Evolutionary conservation across 2,329 filamentous ascomycete genomes (phyloP).

Genomic region (Alternaria gaisen): DNA sequence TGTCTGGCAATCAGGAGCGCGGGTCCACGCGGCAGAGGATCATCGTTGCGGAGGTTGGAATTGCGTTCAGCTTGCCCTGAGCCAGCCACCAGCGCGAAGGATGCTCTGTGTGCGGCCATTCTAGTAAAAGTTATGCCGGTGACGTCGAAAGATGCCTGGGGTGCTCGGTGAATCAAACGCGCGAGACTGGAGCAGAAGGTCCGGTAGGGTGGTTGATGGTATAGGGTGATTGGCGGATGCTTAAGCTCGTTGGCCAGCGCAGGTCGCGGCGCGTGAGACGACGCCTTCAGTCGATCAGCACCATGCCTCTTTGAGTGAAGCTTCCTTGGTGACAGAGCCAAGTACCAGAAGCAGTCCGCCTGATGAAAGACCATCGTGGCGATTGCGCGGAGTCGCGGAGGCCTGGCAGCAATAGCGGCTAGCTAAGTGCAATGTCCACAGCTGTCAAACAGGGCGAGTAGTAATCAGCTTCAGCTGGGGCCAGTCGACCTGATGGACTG

Average conservation of each 20-base stretch:
- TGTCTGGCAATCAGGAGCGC: slow-evolving; percentile 27
- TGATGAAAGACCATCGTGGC: slow-evolving; percentile 21
- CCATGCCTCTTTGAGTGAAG: slow-evolving; percentile 22
- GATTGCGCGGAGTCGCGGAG: slow-evolving; percentile 3
- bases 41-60: slow-evolving; percentile 14
- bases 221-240: slow-evolving; percentile 29
- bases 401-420: slow-evolving; percentile 7
- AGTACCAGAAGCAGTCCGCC: slow-evolving; percentile 24
- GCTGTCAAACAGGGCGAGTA: slow-evolving; percentile 7
- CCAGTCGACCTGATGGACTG: background rate
- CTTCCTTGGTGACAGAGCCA: slow-evolving; percentile 25
- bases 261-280: slow-evolving; percentile 13
- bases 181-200: slow-evolving; percentile 17
- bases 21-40: slow-evolving; percentile 23
- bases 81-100: slow-evolving; percentile 32
- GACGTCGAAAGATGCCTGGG: slow-evolving; percentile 13
- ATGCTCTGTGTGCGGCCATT: slow-evolving; percentile 13
- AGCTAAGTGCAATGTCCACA: background rate
- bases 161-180: slow-evolving; percentile 11
- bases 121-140: slow-evolving; percentile 3
- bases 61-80: slow-evolving; percentile 28
- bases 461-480: slow-evolving; percentile 3
- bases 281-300: slow-evolving; percentile 33
- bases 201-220: slow-evolving; percentile 35
- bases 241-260: slow-evolving; percentile 34